A percentile compares a stretch with the other conserved stretches of the same genome.
Conservation (phyloP, 495 filamentous ascomycete species). For the Corynascus novoguineensis region DNA sequence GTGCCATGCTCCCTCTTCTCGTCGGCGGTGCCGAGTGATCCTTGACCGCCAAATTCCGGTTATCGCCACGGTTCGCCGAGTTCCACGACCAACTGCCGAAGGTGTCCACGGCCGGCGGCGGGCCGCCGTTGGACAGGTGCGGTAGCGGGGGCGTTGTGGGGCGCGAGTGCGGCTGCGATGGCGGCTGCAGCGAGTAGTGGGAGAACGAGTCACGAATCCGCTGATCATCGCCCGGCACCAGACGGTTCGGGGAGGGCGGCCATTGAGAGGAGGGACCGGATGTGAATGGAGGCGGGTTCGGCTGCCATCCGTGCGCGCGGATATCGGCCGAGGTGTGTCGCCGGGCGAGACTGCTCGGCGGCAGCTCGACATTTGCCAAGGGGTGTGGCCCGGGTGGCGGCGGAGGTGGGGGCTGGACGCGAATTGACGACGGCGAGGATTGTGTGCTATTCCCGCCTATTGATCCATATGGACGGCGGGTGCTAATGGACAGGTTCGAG, state of each 20-base stretch:
- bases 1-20: constrained; percentile 54
- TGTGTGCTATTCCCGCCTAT: constrained; percentile 59
- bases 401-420: constrained; percentile 55
- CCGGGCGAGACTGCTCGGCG: constrained; percentile 69
- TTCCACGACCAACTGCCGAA: constrained; percentile 53
- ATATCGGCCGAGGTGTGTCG: constrained; percentile 97
- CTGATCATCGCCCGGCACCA: constrained; percentile 58
- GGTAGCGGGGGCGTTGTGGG: constrained; percentile 65
- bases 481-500: constrained; percentile 69
- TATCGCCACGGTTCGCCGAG: constrained; percentile 36
- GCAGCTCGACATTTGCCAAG: constrained; percentile 66
- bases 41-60: constrained; percentile 42
- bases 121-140: constrained; percentile 39
- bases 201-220: constrained; percentile 76
- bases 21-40: constrained; percentile 54
- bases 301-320: constrained; percentile 80
- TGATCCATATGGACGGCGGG: constrained; percentile 73
- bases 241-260: constrained; percentile 76
- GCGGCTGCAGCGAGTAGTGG: constrained; percentile 67
- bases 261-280: constrained; percentile 71
- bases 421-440: constrained; percentile 66
- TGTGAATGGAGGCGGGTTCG: constrained; percentile 59
- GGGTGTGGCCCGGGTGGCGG: constrained; percentile 69
- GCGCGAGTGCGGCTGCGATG: constrained; percentile 54
- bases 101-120: constrained; percentile 26